Evolutionary conservation across 805 yeast genomes (phyloP), one percentile per base, ranked within the genome.

Genomic region (Diddensiella transvaalensis): DNA sequence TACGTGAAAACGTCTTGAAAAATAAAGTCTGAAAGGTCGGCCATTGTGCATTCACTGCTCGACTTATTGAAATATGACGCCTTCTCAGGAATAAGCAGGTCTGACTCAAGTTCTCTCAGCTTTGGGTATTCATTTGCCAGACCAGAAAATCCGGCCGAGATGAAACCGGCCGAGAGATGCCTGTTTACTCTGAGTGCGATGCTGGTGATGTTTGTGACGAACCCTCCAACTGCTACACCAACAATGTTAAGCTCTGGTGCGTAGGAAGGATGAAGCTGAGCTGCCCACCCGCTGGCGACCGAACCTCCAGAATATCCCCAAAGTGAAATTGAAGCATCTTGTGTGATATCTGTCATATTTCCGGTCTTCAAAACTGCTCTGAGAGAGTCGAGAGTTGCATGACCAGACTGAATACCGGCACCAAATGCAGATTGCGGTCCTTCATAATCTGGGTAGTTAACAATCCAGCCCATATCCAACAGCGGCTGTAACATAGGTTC

Each of bases 271-370:
- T 54, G 60, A 26, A 59, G 49, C 48, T 58, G 57, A 10, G 60
- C 56, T 19, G 63, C 62, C 60, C 62, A 58, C 4, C 95, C 96
- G 19, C 88, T 85, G 58, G 90, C 75, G 59, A 91, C 80, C 64
- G 77, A 81, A 57, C 79, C 74, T 53, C 83, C 88, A 49, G 79
- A 79, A 60, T 82, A 82, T 6, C 95, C 75, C 91, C 95, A 93
- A 33, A 87, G 86, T 13, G 95, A 96, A 58, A 86, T 86, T 33
- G 19, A 32, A 15, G 52, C 46, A 23, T 53, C 50, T 11, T 11
- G 8, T 10, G 42, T 17, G 22, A 72, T 74, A 56, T 78, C 79
- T 15, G 55, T 49, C 40, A 44, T 21, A 35, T 44, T 33, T 22
- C 36, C 38, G 15, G 56, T 46, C 22, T 42, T 29, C 41, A 56